Percentiles rank a stretch among this genome's conserved stretches.
phyloP scores from a whole-genome alignment of 331 rosid genomes.

The Acacia pycnantha region DNA sequence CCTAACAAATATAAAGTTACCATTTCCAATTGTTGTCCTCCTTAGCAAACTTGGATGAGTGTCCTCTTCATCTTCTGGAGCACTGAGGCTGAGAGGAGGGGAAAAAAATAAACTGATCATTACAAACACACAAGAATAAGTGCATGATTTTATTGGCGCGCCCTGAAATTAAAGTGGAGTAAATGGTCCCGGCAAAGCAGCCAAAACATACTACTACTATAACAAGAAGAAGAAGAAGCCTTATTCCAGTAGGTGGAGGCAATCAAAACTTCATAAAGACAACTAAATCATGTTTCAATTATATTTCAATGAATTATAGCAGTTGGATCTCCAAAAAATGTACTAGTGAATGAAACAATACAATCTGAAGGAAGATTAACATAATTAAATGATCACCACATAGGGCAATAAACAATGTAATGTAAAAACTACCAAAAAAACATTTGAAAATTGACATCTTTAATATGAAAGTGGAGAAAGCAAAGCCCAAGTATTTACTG shows the following conservation, averaged over 20 bases:
- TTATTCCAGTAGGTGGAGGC: background rate
- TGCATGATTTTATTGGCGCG: slow-evolving; percentile 1
- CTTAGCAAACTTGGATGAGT: slow-evolving; percentile 64
- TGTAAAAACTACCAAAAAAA: background rate
- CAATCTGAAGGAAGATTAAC: slow-evolving; percentile 21
- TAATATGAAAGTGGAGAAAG: slow-evolving; percentile 15
- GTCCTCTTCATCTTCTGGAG: slow-evolving; percentile 96
- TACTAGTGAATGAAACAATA: slow-evolving; percentile 19
- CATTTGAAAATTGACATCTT: slow-evolving; percentile 4
- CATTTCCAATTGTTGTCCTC: slow-evolving; percentile 96
- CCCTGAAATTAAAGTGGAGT: background rate
- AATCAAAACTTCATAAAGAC: slow-evolving; percentile 15
- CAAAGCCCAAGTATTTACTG: slow-evolving; percentile 60
- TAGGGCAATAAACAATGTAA: slow-evolving; percentile 1
- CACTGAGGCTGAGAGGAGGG: slow-evolving; percentile 67
- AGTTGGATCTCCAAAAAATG: slow-evolving; percentile 29
- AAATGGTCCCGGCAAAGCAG: slow-evolving; percentile 16
- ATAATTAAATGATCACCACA: slow-evolving; percentile 20
- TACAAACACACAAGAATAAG: slow-evolving; percentile 13
- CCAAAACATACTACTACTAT: background rate
- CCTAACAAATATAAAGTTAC: slow-evolving; percentile 51
- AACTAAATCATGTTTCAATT: slow-evolving; percentile 14
- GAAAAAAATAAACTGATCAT: background rate
- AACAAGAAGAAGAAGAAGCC: background rate
- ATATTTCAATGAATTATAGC: slow-evolving; percentile 17